Evolutionary conservation across 352 stramenopile species (phyloP), one percentile per base, ranked within the genome.

Genomic region (Pythium biforme): DNA sequence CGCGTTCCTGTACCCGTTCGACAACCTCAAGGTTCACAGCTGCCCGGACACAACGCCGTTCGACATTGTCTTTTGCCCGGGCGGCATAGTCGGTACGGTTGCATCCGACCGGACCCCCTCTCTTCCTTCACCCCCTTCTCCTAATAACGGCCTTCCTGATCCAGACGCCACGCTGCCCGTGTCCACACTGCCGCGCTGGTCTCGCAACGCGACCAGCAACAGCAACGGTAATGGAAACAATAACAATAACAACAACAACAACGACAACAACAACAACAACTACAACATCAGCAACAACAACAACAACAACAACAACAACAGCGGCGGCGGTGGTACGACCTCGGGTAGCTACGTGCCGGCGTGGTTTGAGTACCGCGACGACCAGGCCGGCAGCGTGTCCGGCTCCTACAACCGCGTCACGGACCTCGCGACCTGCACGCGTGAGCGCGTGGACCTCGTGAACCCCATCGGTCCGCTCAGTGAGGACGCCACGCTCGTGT

Each of bases 401-500:
- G 64, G 64, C 19, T 55, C 10, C 2, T 70, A 70, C 51, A 49
- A 59, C 27, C 48, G 47, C 43, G 37, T 60, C 4, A 62, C 45
- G 14, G 15, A 43, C 23, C 56, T 66, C 4, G 22, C n/a, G n/a
- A 53, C 20, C 10, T 70, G 64, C 40, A 2, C 20, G 22, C 37
- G 17, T 14, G n/a, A 52, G 19, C 43, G 19, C 4, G 53, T 70
- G 23, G 20, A 43, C 39, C 23, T 65, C 14, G 33, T 50, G 22
- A 70, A 53, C 39, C 64, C 64, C 12, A 57, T 70, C 1, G 78
- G 81, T 0, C 81, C 78, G 15, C 58, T 90, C 49, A 78, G 63
- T 5, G 81, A 90, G 56, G 74, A 86, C 11, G 72, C 85, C 10
- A 74, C 70, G 7, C 67, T 90, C 56, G 68, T 89, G 10, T 89